phyloP scores from a whole-genome alignment of 805 yeast genomes.

The Hanseniaspora pseudoguilliermondii region DNA sequence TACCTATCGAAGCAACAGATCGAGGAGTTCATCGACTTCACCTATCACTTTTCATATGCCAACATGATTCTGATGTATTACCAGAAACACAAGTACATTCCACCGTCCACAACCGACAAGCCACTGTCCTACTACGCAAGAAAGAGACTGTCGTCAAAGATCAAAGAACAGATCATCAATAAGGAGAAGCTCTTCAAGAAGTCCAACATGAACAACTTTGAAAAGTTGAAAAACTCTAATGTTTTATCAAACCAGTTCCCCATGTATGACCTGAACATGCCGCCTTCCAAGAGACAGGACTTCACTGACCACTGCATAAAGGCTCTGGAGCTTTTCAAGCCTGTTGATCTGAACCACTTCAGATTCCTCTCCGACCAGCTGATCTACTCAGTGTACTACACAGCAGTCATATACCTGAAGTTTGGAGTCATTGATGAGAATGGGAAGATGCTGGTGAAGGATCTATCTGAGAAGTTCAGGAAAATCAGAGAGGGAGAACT shows the following conservation, averaged over 20 bases:
- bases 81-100: slow-evolving; percentile 14
- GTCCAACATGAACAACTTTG: not conserved
- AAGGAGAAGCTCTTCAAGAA: not conserved
- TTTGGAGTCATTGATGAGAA: slow-evolving; percentile 12
- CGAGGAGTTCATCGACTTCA: slow-evolving; percentile 60
- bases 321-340: slow-evolving; percentile 16
- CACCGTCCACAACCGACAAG: not conserved
- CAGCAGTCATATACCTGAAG: slow-evolving; percentile 15
- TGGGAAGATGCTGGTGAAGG: slow-evolving; percentile 15
- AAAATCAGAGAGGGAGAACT: slow-evolving; percentile 20
- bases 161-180: not conserved
- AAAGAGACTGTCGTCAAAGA: slow-evolving; percentile 11
- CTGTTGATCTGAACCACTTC: slow-evolving; percentile 17
- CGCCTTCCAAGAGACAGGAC: slow-evolving; percentile 14
- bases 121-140: slow-evolving; percentile 4
- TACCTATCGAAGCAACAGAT: slow-evolving; percentile 57
- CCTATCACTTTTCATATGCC: slow-evolving; percentile 49
- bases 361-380: slow-evolving; percentile 20
- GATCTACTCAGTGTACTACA: slow-evolving; percentile 17
- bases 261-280: slow-evolving; percentile 16
- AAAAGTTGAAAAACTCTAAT: slow-evolving; percentile 14
- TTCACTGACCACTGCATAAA: slow-evolving; percentile 16
- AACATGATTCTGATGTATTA: slow-evolving; percentile 32
- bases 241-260: slow-evolving; percentile 15
- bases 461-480: slow-evolving; percentile 18